These are phyloP conservation scores for Saururus chinensis DNA, from an alignment of 164 flowering plant genomes.

Conservation along the genomic window DNA sequence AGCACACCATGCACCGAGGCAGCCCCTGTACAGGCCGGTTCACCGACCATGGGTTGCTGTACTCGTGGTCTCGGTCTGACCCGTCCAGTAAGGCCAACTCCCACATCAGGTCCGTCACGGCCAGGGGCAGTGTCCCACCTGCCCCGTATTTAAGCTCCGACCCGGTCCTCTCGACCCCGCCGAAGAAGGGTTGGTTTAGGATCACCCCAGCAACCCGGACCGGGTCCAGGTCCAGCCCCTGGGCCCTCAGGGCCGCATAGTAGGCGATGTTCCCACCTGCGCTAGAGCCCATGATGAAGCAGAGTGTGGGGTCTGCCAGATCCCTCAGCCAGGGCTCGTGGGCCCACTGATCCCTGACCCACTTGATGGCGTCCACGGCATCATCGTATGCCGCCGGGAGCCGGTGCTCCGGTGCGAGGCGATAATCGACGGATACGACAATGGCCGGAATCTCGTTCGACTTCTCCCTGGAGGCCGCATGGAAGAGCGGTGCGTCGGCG, in stretches of 20 bases:
- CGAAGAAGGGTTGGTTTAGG: slow-evolving; percentile 4
- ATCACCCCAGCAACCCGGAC: slow-evolving; percentile 7
- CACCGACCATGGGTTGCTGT: slow-evolving; percentile 24
- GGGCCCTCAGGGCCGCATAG: neutral
- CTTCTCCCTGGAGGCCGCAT: neutral
- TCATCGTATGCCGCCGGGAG: slow-evolving; percentile 1
- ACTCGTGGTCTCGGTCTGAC: slow-evolving; percentile 50
- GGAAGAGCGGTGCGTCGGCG: neutral
- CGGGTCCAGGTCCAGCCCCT: neutral
- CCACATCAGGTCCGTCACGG: slow-evolving; percentile 41
- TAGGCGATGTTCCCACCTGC: slow-evolving; percentile 1
- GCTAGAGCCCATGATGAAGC: neutral
- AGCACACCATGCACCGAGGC: slow-evolving; percentile 25
- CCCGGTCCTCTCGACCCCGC: slow-evolving; percentile 1
- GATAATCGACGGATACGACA: neutral
- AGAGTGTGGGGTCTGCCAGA: neutral
- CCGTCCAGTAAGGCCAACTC: slow-evolving; percentile 36
- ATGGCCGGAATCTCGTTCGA: neutral
- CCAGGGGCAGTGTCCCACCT: slow-evolving; percentile 33
- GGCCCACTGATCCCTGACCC: neutral
- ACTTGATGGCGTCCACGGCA: neutral
- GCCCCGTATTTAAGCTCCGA: slow-evolving; percentile 5
- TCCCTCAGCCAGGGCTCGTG: neutral
- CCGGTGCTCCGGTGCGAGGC: neutral
- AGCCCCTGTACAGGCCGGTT: slow-evolving; percentile 22